Evolutionary conservation across 768 basidiomycete species (phyloP).

Genomic region (Kwoniella europaea): DNA sequence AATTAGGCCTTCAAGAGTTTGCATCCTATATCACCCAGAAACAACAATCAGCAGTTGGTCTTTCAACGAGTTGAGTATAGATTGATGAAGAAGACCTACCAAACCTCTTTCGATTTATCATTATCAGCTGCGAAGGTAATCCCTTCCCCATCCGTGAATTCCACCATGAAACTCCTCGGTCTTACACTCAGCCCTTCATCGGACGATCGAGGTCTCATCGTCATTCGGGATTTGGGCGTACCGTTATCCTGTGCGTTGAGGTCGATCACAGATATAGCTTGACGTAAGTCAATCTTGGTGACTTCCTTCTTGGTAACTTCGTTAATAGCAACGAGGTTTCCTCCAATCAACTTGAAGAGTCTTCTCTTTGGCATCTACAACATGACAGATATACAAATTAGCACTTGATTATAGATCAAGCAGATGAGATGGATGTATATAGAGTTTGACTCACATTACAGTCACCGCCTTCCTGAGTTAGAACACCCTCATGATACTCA

Average conservation of each 20-base stretch:
- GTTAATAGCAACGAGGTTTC: conserved; percentile 74
- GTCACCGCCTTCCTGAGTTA: conserved; percentile 93
- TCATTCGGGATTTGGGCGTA: conserved; percentile 32
- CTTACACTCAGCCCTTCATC: conserved; percentile 45
- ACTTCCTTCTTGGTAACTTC: conserved; percentile 89
- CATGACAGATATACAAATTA: neutral
- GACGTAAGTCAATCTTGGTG: conserved; percentile 86
- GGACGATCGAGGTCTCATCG: conserved; percentile 21
- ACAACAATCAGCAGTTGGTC: conserved; percentile 17
- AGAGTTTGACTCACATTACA: conserved; percentile 69
- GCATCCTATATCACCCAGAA: conserved; percentile 66
- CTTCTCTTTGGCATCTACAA: conserved; percentile 71
- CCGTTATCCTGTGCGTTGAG: conserved; percentile 61
- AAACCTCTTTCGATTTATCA: conserved; percentile 81
- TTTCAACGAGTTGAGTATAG: neutral
- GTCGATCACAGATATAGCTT: conserved; percentile 77
- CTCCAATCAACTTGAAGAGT: conserved; percentile 67
- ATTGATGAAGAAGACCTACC: conserved; percentile 62
- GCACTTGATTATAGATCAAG: neutral
- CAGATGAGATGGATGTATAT: neutral
- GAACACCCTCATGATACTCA: conserved; percentile 86
- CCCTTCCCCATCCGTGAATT: conserved; percentile 71
- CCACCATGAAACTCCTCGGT: conserved; percentile 72
- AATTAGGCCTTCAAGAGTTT: conserved; percentile 79
- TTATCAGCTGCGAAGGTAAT: conserved; percentile 91